Conservation (phyloP, 805 yeast genomes). For the Myxozyma kluyveri region DNA sequence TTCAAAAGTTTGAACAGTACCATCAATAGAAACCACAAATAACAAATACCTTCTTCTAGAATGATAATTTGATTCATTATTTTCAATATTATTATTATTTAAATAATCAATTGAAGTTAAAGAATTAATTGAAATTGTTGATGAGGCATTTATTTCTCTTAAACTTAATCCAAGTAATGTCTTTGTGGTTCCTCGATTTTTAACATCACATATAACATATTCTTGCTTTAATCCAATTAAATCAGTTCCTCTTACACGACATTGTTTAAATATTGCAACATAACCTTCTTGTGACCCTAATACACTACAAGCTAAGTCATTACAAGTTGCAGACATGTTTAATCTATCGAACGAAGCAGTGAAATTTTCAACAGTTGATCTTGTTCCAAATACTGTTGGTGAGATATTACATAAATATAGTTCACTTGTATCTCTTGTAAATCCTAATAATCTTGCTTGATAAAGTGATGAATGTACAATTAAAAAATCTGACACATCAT, state of each 20-base stretch:
- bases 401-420: conserved; percentile 16
- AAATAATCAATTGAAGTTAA: neutral
- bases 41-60: conserved; percentile 12
- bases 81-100: neutral
- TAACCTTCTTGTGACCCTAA: conserved; percentile 20
- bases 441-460: conserved; percentile 19
- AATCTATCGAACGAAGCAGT: conserved; percentile 17
- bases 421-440: conserved; percentile 2
- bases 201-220: conserved; percentile 7
- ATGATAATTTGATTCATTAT: neutral
- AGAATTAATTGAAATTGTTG: neutral
- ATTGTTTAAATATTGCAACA: conserved; percentile 20
- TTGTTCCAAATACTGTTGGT: conserved; percentile 25
- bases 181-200: neutral
- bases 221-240: conserved; percentile 23
- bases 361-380: conserved; percentile 15
- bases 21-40: conserved; percentile 13
- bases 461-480: conserved; percentile 18
- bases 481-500: conserved; percentile 6
- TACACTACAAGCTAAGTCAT: conserved; percentile 17
- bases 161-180: conserved; percentile 16
- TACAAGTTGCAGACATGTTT: conserved; percentile 13
- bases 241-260: conserved; percentile 8
- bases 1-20: conserved; percentile 19
- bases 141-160: neutral